Percentiles rank a stretch among this genome's conserved stretches.
Conservation (phyloP, 352 stramenopile species). For the Phytophthora chlamydospora region DNA sequence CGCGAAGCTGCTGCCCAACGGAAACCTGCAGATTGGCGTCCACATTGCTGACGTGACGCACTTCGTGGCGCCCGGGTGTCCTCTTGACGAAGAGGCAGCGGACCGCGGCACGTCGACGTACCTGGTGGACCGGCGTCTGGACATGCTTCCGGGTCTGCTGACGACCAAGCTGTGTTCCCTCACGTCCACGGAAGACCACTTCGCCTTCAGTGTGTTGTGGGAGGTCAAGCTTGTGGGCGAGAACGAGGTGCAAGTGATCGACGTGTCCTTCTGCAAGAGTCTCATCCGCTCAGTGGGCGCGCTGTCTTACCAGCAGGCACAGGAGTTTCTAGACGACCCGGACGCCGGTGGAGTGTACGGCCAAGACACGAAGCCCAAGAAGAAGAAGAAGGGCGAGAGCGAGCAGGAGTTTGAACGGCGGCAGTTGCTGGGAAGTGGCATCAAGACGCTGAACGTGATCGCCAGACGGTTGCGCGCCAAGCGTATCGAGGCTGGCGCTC, state of each 20-base stretch:
- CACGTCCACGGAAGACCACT: conserved; percentile 76
- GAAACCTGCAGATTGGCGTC: conserved; percentile 94
- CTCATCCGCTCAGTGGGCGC: conserved; percentile 97
- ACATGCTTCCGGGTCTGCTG: conserved; percentile 98
- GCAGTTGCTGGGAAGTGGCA: conserved; percentile 75
- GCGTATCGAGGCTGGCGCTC: conserved; percentile 95
- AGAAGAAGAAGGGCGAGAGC: conserved; percentile 50
- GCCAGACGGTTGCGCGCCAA: conserved; percentile 91
- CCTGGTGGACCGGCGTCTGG: conserved; percentile 97
- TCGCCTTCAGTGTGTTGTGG: conserved; percentile 85
- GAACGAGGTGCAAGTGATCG: conserved; percentile 90
- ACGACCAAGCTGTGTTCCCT: conserved; percentile 99
- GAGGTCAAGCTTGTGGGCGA: conserved; percentile 69
- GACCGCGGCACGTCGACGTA: conserved; percentile 96
- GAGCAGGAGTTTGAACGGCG: conserved; percentile 35
- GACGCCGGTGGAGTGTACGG: conserved; percentile 55
- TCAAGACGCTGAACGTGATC: conserved; percentile 93
- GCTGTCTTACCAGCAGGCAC: conserved; percentile 97
- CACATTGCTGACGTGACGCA: conserved; percentile 99
- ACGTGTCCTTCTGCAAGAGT: conserved; percentile 97
- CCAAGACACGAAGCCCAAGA: conserved; percentile 29
- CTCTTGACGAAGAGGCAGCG: conserved; percentile 95
- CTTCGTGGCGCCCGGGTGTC: conserved; percentile 94
- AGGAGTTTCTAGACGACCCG: conserved; percentile 94
- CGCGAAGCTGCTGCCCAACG: conserved; percentile 92